A percentile compares a stretch with the other conserved stretches of the same genome.
Evolutionary conservation across 179 eudicot species (phyloP).

Genomic region (Nepenthes alata): DNA sequence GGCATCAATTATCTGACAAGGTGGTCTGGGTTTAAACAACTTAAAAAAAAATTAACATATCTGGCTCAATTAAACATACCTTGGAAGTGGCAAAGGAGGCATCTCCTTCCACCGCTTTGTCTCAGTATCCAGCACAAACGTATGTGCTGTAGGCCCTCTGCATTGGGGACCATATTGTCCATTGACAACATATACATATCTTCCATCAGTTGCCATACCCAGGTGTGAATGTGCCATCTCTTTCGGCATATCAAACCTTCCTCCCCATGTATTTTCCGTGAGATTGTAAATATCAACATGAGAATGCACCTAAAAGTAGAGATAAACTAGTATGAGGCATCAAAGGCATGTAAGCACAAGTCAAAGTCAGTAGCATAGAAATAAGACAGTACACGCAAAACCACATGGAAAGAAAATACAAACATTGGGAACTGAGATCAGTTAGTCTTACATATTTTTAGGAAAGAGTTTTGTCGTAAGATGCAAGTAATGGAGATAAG

Average conservation of each 20-base stretch:
- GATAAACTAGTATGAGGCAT: constrained; percentile 9
- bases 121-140: constrained; percentile 70
- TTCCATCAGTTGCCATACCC: constrained; percentile 97
- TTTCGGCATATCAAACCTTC: constrained; percentile 94
- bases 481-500: too few relatives aligned
- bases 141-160: constrained; percentile 84
- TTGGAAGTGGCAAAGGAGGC: constrained; percentile 80
- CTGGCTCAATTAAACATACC: constrained; percentile 28
- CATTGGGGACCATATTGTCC: constrained; percentile 99
- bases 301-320: constrained; percentile 64
- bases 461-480: too few relatives aligned
- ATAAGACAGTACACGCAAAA: too few relatives aligned
- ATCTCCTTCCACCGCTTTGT: constrained; percentile 72
- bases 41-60: background rate
- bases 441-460: too few relatives aligned
- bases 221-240: constrained; percentile 99
- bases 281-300: constrained; percentile 96
- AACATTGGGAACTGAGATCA: too few relatives aligned
- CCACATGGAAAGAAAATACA: too few relatives aligned
- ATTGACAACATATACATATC: constrained; percentile 79
- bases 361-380: background rate
- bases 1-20: background rate
- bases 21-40: too few relatives aligned
- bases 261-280: constrained; percentile 83
- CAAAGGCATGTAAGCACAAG: background rate